Conservation (phyloP, 208 protist genomes). For the Acanthamoeba sp. region DNA sequence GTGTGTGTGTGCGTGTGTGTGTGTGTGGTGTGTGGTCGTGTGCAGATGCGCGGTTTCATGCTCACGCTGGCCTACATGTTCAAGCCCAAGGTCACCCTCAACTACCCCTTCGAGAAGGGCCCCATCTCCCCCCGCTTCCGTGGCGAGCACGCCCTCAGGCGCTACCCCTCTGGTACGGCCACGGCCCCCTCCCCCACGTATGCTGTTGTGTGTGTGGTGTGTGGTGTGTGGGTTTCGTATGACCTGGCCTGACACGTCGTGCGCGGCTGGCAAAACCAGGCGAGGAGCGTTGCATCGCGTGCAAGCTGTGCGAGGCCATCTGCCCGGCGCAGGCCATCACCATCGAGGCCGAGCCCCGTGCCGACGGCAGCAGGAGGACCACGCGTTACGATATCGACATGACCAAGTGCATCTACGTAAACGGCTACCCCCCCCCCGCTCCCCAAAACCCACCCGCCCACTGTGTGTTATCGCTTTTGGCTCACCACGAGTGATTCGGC, state of each 20-base stretch:
- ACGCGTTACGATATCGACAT: slow-evolving; percentile 94
- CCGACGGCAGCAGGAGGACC: slow-evolving; percentile 90
- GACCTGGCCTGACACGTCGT: too few species aligned
- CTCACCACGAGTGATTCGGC: neutral
- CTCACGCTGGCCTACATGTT: slow-evolving; percentile 87
- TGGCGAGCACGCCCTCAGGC: slow-evolving; percentile 91
- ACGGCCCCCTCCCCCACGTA: neutral
- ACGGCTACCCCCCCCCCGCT: neutral
- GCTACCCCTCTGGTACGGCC: slow-evolving; percentile 85
- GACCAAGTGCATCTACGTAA: slow-evolving; percentile 93
- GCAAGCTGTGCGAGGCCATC: slow-evolving; percentile 92
- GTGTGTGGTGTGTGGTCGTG: neutral
- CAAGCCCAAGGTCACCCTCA: slow-evolving; percentile 88
- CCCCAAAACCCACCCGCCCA: neutral
- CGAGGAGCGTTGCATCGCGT: slow-evolving; percentile 92
- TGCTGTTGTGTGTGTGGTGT: neutral
- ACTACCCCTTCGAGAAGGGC: slow-evolving; percentile 93
- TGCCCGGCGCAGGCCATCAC: slow-evolving; percentile 93
- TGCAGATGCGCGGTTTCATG: slow-evolving; percentile 63
- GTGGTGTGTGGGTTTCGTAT: neutral
- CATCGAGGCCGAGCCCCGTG: slow-evolving; percentile 91
- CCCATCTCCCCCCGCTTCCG: slow-evolving; percentile 90
- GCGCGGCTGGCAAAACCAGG: too few species aligned
- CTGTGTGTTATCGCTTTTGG: neutral
- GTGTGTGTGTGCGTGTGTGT: too few species aligned